Percentiles rank a stretch among this genome's conserved stretches.
Conservation (phyloP, 495 filamentous ascomycete species). For the Rusavskia elegans region DNA sequence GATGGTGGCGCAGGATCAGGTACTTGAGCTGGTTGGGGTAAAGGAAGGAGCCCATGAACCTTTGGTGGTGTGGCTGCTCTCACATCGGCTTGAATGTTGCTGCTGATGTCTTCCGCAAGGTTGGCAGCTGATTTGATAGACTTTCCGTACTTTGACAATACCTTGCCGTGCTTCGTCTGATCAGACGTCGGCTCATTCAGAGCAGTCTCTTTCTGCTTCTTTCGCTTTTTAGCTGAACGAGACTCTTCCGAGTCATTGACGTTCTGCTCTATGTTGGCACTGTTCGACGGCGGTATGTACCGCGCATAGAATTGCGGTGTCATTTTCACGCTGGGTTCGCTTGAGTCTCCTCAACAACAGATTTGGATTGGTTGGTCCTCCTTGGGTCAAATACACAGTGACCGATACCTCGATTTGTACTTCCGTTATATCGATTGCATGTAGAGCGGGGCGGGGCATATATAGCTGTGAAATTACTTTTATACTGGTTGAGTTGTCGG, state of each 20-base stretch:
- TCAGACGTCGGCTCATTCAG: too few species aligned
- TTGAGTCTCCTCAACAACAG: too few species aligned
- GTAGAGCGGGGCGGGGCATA: too few species aligned
- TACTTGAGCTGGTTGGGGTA: conserved; percentile 58
- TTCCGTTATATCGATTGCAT: too few species aligned
- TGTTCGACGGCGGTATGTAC: conserved; percentile 20
- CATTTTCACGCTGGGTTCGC: conserved; percentile 12
- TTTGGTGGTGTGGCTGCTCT: neutral
- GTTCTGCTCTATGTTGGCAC: neutral
- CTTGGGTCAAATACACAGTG: too few species aligned
- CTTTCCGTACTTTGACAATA: conserved; percentile 31
- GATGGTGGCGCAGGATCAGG: conserved; percentile 32
- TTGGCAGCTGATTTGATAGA: conserved; percentile 15
- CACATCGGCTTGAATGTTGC: neutral
- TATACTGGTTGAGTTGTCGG: too few species aligned
- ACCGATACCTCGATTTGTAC: too few species aligned
- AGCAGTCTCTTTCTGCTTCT: neutral
- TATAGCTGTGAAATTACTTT: too few species aligned
- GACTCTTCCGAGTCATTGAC: neutral
- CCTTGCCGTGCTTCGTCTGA: conserved; percentile 1
- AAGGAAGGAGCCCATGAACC: conserved; percentile 52
- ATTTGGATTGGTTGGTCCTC: too few species aligned
- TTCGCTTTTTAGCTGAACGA: conserved; percentile 9
- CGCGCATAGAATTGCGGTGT: conserved; percentile 30
- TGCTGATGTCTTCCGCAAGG: neutral